Percentiles rank a stretch among this genome's conserved stretches.
phyloP scores from a whole-genome alignment of 2,329 filamentous ascomycete genomes.

The Cryphonectria radicalis region DNA sequence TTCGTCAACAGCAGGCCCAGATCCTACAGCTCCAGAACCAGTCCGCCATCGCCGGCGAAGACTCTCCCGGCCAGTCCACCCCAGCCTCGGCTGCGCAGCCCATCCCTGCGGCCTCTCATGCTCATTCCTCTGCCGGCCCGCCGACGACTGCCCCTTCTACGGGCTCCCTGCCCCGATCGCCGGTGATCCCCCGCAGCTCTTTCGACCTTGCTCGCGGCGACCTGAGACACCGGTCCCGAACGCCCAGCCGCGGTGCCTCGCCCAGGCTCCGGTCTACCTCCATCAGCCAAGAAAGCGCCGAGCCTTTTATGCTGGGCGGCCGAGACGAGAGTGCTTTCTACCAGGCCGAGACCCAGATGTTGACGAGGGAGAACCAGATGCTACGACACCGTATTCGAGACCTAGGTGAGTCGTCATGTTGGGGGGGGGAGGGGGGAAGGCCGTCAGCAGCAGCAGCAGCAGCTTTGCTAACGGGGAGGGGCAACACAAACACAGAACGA shows the following conservation, averaged over 20 bases:
- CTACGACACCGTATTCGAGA: slow-evolving; percentile 74
- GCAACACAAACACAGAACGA: slow-evolving; percentile 46
- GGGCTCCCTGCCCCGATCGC: slow-evolving; percentile 56
- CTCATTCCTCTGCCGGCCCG: slow-evolving; percentile 41
- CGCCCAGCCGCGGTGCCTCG: slow-evolving; percentile 61
- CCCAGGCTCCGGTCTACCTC: slow-evolving; percentile 61
- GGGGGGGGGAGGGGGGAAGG: too few relatives aligned
- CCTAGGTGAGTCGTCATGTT: slow-evolving; percentile 56
- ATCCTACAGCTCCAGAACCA: slow-evolving; percentile 62
- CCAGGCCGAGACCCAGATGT: slow-evolving; percentile 78
- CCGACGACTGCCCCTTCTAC: slow-evolving; percentile 40
- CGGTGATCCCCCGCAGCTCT: slow-evolving; percentile 57
- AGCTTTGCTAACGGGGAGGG: slow-evolving; percentile 31
- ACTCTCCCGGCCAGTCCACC: slow-evolving; percentile 40
- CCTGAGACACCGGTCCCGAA: slow-evolving; percentile 60
- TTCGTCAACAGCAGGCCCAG: slow-evolving; percentile 75
- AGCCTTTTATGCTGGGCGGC: slow-evolving; percentile 62
- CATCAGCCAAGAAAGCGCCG: slow-evolving; percentile 62
- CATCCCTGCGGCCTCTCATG: slow-evolving; percentile 35
- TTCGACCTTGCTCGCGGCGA: slow-evolving; percentile 63
- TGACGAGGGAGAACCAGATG: slow-evolving; percentile 83
- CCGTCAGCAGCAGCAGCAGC: too few relatives aligned
- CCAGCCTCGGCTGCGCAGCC: slow-evolving; percentile 28
- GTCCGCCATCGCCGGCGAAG: slow-evolving; percentile 42
- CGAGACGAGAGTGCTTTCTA: slow-evolving; percentile 80